A percentile compares a stretch with the other conserved stretches of the same genome.
phyloP scores from a whole-genome alignment of 192 early-diverging fungal genomes.

The Coemansia sp. region DNA sequence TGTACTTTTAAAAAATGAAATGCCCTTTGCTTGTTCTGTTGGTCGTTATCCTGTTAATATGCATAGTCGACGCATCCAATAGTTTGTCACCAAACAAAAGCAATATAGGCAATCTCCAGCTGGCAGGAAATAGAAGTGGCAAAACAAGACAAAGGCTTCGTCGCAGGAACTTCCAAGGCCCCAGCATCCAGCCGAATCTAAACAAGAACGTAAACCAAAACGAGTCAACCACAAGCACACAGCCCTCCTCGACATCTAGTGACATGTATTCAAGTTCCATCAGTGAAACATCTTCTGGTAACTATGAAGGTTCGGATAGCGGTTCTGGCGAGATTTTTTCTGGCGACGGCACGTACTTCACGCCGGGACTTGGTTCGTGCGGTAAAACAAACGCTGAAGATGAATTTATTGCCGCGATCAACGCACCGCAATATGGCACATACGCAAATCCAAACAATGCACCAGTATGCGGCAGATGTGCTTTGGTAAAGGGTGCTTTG shows the following conservation, averaged over 20 bases:
- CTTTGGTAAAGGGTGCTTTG: slow-evolving; percentile 43
- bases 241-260: background rate
- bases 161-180: background rate
- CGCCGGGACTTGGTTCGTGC: slow-evolving; percentile 59
- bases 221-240: background rate
- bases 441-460: slow-evolving; percentile 56
- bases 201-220: background rate
- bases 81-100: background rate
- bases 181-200: background rate
- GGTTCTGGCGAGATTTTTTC: slow-evolving; percentile 25
- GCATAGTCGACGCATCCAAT: background rate
- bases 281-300: background rate
- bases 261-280: background rate
- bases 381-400: slow-evolving; percentile 49
- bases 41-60: background rate
- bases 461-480: slow-evolving; percentile 56
- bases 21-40: background rate
- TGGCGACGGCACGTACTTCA: slow-evolving; percentile 62
- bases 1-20: background rate
- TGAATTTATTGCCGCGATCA: slow-evolving; percentile 61
- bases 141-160: background rate
- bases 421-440: slow-evolving; percentile 57
- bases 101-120: background rate
- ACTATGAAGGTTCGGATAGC: background rate
- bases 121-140: background rate